Percentiles rank a stretch among this genome's conserved stretches.
These are phyloP conservation scores for Cadophora malorum DNA, from an alignment of 2,329 filamentous ascomycete species.

Conservation along the genomic window DNA sequence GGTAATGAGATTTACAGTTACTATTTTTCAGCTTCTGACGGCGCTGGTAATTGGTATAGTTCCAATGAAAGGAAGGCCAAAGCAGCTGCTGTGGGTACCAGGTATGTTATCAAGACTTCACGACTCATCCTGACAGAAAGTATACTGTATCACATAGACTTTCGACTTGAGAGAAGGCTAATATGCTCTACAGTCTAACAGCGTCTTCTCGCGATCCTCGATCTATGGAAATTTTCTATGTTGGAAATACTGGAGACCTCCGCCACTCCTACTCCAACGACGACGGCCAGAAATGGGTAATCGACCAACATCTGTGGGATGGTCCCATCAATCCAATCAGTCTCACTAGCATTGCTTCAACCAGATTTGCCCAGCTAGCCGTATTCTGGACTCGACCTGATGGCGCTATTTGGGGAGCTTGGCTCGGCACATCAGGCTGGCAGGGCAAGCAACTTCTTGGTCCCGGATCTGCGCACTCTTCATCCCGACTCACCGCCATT, in stretches of 20 bases:
- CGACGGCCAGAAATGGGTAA: conserved; percentile 5
- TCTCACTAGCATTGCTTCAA: conserved; percentile 1
- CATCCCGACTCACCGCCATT: background rate
- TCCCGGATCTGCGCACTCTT: background rate
- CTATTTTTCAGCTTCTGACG: background rate
- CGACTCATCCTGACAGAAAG: background rate
- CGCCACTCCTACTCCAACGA: conserved; percentile 6
- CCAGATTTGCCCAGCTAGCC: background rate
- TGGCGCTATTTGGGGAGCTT: conserved; percentile 2
- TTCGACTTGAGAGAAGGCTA: background rate
- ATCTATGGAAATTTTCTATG: conserved; percentile 11
- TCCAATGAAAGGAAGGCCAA: background rate
- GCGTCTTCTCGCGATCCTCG: background rate
- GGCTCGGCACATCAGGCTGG: background rate
- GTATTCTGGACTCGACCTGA: conserved; percentile 6
- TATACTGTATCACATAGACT: background rate
- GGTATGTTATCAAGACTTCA: background rate
- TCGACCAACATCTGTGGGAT: background rate
- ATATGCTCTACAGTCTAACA: background rate
- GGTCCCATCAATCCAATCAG: conserved; percentile 7
- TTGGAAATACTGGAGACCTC: background rate
- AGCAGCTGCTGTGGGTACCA: background rate
- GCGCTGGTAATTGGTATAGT: background rate
- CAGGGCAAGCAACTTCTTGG: conserved; percentile 1
- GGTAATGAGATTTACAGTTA: conserved; percentile 3